Percentiles rank a stretch among this genome's conserved stretches.
These are phyloP conservation scores for Epichloe bromicola DNA, from an alignment of 2,329 filamentous ascomycete species.

Conservation along the genomic window DNA sequence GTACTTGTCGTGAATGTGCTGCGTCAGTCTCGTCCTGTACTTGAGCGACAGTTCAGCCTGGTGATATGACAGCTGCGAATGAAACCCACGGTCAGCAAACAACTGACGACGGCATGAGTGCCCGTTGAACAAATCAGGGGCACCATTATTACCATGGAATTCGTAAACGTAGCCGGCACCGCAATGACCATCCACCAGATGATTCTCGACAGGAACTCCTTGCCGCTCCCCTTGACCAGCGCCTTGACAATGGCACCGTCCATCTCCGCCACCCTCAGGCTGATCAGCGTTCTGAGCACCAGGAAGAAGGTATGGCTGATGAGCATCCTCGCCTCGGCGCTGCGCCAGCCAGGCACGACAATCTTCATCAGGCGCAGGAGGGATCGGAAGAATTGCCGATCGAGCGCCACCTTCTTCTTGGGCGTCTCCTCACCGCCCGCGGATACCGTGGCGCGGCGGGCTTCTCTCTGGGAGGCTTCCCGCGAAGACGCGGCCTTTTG, in stretches of 20 bases:
- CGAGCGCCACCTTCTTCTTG: conserved; percentile 78
- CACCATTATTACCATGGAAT: conserved; percentile 64
- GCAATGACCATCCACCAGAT: conserved; percentile 99
- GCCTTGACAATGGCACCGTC: conserved; percentile 89
- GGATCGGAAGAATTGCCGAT: conserved; percentile 68
- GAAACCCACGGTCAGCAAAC: background rate
- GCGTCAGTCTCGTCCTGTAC: conserved; percentile 87
- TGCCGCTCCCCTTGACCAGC: conserved; percentile 79
- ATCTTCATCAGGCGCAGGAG: conserved; percentile 69
- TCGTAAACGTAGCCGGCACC: conserved; percentile 91
- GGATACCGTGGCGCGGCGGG: conserved; percentile 36
- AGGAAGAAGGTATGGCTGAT: conserved; percentile 89
- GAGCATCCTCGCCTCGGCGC: conserved; percentile 74
- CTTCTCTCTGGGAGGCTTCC: conserved; percentile 43
- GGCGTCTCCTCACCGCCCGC: conserved; percentile 24
- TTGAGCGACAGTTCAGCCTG: conserved; percentile 88
- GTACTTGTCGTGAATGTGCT: conserved; percentile 90
- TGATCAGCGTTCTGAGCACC: conserved; percentile 80
- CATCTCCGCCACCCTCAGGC: conserved; percentile 89
- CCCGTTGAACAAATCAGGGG: too few species aligned
- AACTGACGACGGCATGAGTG: background rate
- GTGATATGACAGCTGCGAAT: conserved; percentile 71
- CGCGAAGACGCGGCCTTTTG: conserved; percentile 73
- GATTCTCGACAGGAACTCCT: conserved; percentile 76
- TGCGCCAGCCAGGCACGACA: conserved; percentile 80